Base-by-base conservation (phyloP, 805 yeast species). In the Starmerella bacillaris region DNA sequence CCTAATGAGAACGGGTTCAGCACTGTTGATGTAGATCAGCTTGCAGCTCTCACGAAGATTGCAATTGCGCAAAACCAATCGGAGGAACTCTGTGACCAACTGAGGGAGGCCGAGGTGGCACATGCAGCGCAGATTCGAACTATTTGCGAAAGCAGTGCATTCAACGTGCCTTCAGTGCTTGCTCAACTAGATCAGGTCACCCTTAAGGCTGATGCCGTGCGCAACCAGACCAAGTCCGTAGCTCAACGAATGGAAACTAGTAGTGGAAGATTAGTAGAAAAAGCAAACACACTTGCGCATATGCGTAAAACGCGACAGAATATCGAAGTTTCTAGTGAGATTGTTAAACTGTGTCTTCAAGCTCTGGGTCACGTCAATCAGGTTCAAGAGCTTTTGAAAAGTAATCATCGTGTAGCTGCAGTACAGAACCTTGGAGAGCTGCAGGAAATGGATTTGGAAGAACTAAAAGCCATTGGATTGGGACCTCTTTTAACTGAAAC, bases 301-400 rank as follows among this genome's bases (percentile, higher is more conserved):
- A 36, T 36, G 38, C 26, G 33, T 14, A 41, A 44, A 14, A 46
- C 48, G 5, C 64, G 72, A 14, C 59, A 60, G 34, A 78, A 78
- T 51, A 74, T 86, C 41, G 68, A 69, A 35, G 80, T 78, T 44
- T 75, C 93, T 0, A 68, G 68, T 5, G 64, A 68, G 27, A 71
- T 80, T 16, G 68, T 86, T 24, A 70, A 68, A 36, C 64, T 73
- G 33, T 77, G 92, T 45, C 61, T 84, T 18, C 82, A 77, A 43
- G 84, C 84, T 7, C 63, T 86, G 37, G 93, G 84, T 49, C 67
- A 78, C 45, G 78, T 92, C 12, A 84, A 83, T 56, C 78, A 74
- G 48, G 78, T 83, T 33, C 80, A 82, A 51, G 84, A 78, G 27
- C 60, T 84, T 50, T 76, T 82, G 41, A 68, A 72, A 35, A 72